A percentile compares a stretch with the other conserved stretches of the same genome.
Evolutionary conservation across 2,329 filamentous ascomycete species (phyloP).

Genomic region (Trichoderma guizhouense): DNA sequence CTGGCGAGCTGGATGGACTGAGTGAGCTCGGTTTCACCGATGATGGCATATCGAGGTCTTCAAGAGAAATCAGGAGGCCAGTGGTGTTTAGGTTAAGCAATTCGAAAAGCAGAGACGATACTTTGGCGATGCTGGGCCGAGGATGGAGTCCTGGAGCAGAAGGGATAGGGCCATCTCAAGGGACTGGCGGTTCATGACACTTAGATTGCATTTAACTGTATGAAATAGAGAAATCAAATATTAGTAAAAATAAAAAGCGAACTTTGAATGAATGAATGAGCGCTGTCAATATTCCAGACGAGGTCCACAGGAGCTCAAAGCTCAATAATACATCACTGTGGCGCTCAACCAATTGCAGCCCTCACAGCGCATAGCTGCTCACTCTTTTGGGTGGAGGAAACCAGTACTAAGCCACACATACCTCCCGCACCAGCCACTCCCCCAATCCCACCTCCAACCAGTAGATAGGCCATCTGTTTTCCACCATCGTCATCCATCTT

Average conservation of each 20-base stretch:
- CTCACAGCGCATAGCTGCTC: not conserved
- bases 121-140: constrained; percentile 5
- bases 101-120: constrained; percentile 9
- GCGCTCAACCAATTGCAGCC: not conserved
- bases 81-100: constrained; percentile 17
- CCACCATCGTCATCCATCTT: not conserved
- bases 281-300: not conserved
- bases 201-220: not conserved
- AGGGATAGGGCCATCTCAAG: not conserved
- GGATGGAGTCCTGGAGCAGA: not conserved
- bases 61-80: constrained; percentile 24
- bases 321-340: not conserved
- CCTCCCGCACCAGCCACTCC: not conserved
- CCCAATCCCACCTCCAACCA: not conserved
- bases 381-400: not conserved
- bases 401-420: not conserved
- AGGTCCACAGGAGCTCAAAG: not conserved
- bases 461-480: not conserved
- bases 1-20: constrained; percentile 33
- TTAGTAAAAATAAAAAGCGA: not conserved
- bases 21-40: constrained; percentile 34
- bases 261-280: not conserved
- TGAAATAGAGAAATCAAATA: no score
- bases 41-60: constrained; percentile 30
- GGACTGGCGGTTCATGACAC: not conserved